Conservation (phyloP, 768 basidiomycete genomes). For the Paxillus rubicundulus region DNA sequence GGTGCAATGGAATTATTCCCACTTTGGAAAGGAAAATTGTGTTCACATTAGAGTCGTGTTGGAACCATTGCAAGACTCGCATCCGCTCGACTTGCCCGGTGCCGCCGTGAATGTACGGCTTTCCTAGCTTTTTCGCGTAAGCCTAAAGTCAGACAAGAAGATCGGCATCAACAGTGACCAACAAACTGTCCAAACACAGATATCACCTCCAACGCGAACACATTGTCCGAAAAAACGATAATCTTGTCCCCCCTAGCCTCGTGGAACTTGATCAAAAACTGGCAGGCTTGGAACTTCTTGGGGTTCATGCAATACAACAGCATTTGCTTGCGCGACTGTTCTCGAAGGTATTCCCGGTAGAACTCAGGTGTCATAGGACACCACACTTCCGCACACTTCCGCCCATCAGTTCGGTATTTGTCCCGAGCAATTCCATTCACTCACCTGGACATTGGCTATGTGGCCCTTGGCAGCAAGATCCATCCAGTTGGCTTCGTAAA, state of each 20-base stretch:
- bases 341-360: slow-evolving; percentile 93
- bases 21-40: slow-evolving; percentile 99
- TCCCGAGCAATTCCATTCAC: slow-evolving; percentile 14
- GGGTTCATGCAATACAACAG: slow-evolving; percentile 99
- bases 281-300: slow-evolving; percentile 98
- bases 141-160: slow-evolving; percentile 44
- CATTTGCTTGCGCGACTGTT: slow-evolving; percentile 91
- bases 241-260: slow-evolving; percentile 98
- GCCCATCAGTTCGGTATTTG: slow-evolving; percentile 3
- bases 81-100: slow-evolving; percentile 95
- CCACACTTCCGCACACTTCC: slow-evolving; percentile 98
- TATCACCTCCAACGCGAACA: slow-evolving; percentile 89
- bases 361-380: slow-evolving; percentile 99
- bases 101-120: slow-evolving; percentile 94
- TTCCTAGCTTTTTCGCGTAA: slow-evolving; percentile 90
- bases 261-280: slow-evolving; percentile 97
- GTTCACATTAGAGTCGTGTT: slow-evolving; percentile 92
- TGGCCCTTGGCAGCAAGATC: slow-evolving; percentile 99
- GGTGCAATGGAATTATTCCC: slow-evolving; percentile 19
- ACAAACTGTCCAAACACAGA: not conserved
- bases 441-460: slow-evolving; percentile 98
- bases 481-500: slow-evolving; percentile 99
- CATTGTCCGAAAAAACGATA: slow-evolving; percentile 99
- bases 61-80: slow-evolving; percentile 92
- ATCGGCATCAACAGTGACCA: slow-evolving; percentile 2